A percentile compares a stretch with the other conserved stretches of the same genome.
Conservation (phyloP, 345 rosid genomes). For the Salix purpurea region DNA sequence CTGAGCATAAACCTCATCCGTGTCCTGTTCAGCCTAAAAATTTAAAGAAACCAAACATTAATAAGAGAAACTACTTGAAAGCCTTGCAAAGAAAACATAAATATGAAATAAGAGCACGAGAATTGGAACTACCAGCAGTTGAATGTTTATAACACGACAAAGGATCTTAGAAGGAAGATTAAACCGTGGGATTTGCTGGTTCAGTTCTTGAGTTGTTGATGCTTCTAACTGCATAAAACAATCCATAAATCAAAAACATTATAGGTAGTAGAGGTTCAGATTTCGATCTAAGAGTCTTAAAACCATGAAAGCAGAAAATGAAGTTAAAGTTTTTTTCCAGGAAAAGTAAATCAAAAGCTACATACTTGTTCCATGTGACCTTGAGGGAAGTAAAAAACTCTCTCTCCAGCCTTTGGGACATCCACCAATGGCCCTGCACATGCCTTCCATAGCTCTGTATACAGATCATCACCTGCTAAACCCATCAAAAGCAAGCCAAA, state of each 20-base stretch:
- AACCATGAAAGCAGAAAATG: conserved; percentile 10
- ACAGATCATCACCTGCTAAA: conserved; percentile 45
- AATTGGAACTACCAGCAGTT: conserved; percentile 50
- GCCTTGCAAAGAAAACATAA: not conserved
- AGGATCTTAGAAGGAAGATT: conserved; percentile 73
- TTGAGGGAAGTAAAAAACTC: conserved; percentile 85
- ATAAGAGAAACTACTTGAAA: not conserved
- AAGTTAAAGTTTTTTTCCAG: conserved; percentile 3
- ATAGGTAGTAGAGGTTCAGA: not conserved
- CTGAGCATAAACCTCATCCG: conserved; percentile 95
- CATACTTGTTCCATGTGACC: conserved; percentile 94
- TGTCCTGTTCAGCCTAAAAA: conserved; percentile 85
- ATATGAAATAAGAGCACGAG: not conserved
- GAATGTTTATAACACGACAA: conserved; percentile 69
- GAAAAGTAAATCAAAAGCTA: not conserved
- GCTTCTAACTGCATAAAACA: conserved; percentile 62
- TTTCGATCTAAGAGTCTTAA: not conserved
- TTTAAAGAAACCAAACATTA: conserved; percentile 5
- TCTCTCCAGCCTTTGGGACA: conserved; percentile 53
- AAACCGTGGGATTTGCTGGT: conserved; percentile 65
- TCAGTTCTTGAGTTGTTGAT: conserved; percentile 70
- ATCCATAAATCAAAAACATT: conserved; percentile 8
- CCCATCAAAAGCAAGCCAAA: conserved; percentile 20
- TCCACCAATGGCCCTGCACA: conserved; percentile 87
- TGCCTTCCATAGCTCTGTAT: conserved; percentile 72